Evolutionary conservation across 768 basidiomycete genomes (phyloP), one percentile per base, ranked within the genome.

Genomic region (Leccinum aurantiacum): DNA sequence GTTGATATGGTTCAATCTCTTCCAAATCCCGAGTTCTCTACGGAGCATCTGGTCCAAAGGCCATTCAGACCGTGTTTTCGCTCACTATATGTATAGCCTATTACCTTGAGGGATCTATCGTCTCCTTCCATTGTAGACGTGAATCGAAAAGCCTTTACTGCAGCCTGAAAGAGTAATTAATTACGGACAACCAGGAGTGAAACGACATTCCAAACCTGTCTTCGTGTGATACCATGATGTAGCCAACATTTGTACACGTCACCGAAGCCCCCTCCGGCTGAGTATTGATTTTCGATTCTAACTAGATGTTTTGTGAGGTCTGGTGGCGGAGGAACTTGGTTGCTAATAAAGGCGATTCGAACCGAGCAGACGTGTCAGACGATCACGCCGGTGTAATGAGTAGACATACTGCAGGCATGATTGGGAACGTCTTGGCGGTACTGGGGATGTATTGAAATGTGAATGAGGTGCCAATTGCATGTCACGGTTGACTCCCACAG

Each of bases 91-190:
- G 44, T 4, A n/a, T 41, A n/a, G 31, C 14, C 22, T 6, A 4
- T 24, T n/a, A 54, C 58, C 53, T 59, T 54, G 53, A 4, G 22
- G 22, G 19, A n/a, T 47, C 15, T 41, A 33, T 54, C 7, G 10
- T 53, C 49, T 13, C 38, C 54, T 22, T 52, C 48, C 1, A 55
- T 19, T 1, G 29, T 31, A 29, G n/a, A 31, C 14, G 4, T 14
- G 25, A 60, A 60, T 25, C 59, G 35, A 1, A 51, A 51, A 3
- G 59, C 44, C 4, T 60, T 55, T 1, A 51, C 48, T 2, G 59
- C 54, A 24, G 51, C 54, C 54, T 60, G 13, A 11, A 31, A 19
- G 6, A 4, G 10, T 11, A 8, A 25, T 49, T 3, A 49, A n/a
- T 15, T 13, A 4, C 8, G 27, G 27, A 4, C 19, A 29, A 50